Conservation (phyloP, 2,329 filamentous ascomycete species). For the Hypomyces rosellus region DNA sequence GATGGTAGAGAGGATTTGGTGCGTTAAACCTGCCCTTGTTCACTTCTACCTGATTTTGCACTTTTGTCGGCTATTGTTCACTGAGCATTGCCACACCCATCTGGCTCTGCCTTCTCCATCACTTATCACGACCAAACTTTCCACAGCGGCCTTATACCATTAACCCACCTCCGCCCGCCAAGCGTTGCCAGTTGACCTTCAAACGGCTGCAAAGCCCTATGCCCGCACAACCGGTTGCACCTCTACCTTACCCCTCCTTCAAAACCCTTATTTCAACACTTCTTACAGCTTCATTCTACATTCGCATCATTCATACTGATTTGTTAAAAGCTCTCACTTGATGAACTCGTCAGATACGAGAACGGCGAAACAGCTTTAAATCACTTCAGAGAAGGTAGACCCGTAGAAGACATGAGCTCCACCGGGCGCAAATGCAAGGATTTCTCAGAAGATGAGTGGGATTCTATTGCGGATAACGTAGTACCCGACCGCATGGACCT, state of each 20-base stretch:
- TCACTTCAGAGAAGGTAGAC: constrained; percentile 6
- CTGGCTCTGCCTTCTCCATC: no score
- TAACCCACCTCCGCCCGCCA: background rate
- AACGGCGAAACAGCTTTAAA: constrained; percentile 28
- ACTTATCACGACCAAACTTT: background rate
- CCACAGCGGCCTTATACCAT: background rate
- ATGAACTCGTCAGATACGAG: constrained; percentile 24
- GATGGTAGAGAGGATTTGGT: constrained; percentile 41
- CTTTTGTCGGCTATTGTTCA: no score
- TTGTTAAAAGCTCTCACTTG: constrained; percentile 23
- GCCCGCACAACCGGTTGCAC: no score
- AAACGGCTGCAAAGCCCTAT: no score
- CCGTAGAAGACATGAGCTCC: constrained; percentile 11
- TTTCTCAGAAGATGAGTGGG: constrained; percentile 22
- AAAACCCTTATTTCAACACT: background rate
- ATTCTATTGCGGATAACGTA: constrained; percentile 19
- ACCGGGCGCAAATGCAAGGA: constrained; percentile 27
- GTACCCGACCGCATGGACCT: constrained; percentile 22
- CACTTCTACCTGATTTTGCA: background rate
- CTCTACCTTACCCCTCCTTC: background rate
- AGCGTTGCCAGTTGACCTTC: no score
- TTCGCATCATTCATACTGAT: constrained; percentile 1
- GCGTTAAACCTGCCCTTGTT: constrained; percentile 22
- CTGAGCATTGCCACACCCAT: no score
- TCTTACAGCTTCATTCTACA: background rate